Evolutionary conservation across 495 filamentous ascomycete genomes (phyloP).

Genomic region (Saxophila tyrrhenica): DNA sequence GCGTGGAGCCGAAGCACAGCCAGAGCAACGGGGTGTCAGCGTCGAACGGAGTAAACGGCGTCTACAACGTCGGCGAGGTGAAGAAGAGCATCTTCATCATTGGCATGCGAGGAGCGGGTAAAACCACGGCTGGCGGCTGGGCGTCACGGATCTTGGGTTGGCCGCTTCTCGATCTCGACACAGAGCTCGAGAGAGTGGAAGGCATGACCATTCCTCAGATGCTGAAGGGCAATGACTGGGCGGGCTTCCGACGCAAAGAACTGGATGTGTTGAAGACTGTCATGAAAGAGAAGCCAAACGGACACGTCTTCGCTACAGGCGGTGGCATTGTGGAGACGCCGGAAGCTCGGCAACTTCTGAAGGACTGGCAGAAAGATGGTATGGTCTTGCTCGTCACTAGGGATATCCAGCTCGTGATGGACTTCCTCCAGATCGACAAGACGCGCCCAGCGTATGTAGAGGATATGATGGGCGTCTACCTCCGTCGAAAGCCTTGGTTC

Average conservation of each 20-base stretch:
- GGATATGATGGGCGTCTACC: conserved; percentile 85
- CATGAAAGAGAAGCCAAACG: conserved; percentile 60
- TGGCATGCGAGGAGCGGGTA: conserved; percentile 95
- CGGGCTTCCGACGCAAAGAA: conserved; percentile 76
- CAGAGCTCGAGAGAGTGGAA: conserved; percentile 61
- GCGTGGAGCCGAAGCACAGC: conserved; percentile 44
- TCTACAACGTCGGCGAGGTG: conserved; percentile 29
- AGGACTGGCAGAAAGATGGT: conserved; percentile 68
- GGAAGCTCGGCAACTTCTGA: conserved; percentile 65
- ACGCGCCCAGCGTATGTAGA: conserved; percentile 87
- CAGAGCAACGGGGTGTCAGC: conserved; percentile 24
- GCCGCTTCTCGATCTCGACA: conserved; percentile 77
- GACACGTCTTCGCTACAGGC: conserved; percentile 83
- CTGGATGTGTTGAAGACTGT: conserved; percentile 58
- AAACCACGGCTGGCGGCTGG: conserved; percentile 86
- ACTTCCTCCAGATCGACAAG: conserved; percentile 81
- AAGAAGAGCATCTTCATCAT: conserved; percentile 78
- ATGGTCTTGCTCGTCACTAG: conserved; percentile 80
- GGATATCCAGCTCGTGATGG: conserved; percentile 78
- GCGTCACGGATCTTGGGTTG: conserved; percentile 61
- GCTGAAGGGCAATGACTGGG: conserved; percentile 70
- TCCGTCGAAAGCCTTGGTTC: conserved; percentile 85
- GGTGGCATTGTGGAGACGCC: conserved; percentile 86
- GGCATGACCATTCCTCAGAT: conserved; percentile 75
- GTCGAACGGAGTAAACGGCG: conserved; percentile 11